These are phyloP conservation scores for Fusarium odoratissimum DNA, from an alignment of 2,329 filamentous ascomycete species.

Conservation along the genomic window DNA sequence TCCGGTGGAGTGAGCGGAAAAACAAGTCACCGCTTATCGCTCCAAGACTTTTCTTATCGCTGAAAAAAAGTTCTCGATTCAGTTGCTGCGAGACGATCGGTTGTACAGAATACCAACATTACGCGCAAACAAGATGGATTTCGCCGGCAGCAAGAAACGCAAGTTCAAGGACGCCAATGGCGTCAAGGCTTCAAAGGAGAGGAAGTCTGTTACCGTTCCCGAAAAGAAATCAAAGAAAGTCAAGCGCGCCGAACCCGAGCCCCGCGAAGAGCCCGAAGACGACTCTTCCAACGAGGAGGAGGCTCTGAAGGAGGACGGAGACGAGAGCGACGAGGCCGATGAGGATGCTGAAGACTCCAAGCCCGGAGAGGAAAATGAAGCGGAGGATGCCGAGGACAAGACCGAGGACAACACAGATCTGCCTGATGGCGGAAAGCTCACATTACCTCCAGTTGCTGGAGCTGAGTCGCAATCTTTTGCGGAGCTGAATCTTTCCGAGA, in stretches of 20 bases:
- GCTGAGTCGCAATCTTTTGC: slow-evolving; percentile 77
- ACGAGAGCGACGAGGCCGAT: slow-evolving; percentile 45
- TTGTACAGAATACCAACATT: slow-evolving; percentile 17
- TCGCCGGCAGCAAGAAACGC: slow-evolving; percentile 58
- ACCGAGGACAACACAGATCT: slow-evolving; percentile 50
- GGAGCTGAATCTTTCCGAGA: slow-evolving; percentile 86
- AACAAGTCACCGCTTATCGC: slow-evolving; percentile 38
- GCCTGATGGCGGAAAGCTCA: slow-evolving; percentile 55
- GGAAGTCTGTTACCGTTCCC: slow-evolving; percentile 41
- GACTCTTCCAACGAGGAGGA: slow-evolving; percentile 45
- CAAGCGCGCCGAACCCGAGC: slow-evolving; percentile 51
- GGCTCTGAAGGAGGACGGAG: slow-evolving; percentile 43
- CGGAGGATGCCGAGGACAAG: slow-evolving; percentile 44
- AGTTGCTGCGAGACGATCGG: slow-evolving; percentile 23
- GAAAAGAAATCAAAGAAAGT: slow-evolving; percentile 57
- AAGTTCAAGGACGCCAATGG: slow-evolving; percentile 53
- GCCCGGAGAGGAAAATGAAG: slow-evolving; percentile 42
- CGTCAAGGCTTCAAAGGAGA: slow-evolving; percentile 41
- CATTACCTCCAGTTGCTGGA: slow-evolving; percentile 63
- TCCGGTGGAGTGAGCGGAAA: slow-evolving; percentile 21
- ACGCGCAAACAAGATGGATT: slow-evolving; percentile 49
- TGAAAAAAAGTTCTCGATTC: slow-evolving; percentile 45
- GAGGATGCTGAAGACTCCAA: slow-evolving; percentile 48
- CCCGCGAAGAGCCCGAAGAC: slow-evolving; percentile 42
- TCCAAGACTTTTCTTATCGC: slow-evolving; percentile 41